Percentiles rank a stretch among this genome's conserved stretches.
phyloP scores from a whole-genome alignment of 225 moss, liverwort and hornwort genomes.

The Lunularia cruciata region DNA sequence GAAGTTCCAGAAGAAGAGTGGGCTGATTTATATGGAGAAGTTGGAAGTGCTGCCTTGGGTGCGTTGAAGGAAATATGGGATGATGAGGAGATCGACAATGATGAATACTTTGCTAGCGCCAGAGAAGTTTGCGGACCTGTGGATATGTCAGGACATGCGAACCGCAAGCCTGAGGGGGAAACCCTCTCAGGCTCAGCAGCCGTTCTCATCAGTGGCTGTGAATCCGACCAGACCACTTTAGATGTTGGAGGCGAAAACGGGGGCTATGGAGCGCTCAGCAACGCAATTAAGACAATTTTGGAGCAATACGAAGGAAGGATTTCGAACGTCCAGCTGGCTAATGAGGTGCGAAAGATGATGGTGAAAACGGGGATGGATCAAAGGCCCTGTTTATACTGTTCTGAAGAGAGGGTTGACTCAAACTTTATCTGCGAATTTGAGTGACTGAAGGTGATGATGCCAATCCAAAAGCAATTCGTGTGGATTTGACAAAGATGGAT shows the following conservation, averaged over 20 bases:
- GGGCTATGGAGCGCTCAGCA: slow-evolving; percentile 64
- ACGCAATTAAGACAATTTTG: slow-evolving; percentile 50
- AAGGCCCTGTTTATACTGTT: slow-evolving; percentile 57
- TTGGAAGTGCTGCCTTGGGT: slow-evolving; percentile 2
- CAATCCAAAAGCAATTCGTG: too few relatives aligned
- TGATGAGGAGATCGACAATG: slow-evolving; percentile 18
- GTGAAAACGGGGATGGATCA: slow-evolving; percentile 46
- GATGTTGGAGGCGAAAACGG: slow-evolving; percentile 49
- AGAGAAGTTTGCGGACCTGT: background rate
- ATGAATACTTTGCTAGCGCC: slow-evolving; percentile 1
- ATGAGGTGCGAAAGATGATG: slow-evolving; percentile 42
- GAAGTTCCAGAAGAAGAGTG: background rate
- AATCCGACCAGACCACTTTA: slow-evolving; percentile 46
- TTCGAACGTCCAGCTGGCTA: slow-evolving; percentile 47
- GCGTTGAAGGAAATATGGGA: slow-evolving; percentile 16
- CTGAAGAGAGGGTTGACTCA: slow-evolving; percentile 38
- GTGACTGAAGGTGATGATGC: too few relatives aligned
- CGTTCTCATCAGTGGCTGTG: slow-evolving; percentile 52
- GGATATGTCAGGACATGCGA: background rate
- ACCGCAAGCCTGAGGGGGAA: slow-evolving; percentile 9
- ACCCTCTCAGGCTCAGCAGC: slow-evolving; percentile 14
- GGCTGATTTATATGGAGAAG: too few relatives aligned
- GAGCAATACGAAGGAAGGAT: slow-evolving; percentile 38
- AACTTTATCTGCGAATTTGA: slow-evolving; percentile 35
- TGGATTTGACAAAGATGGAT: too few relatives aligned